Conservation (phyloP, 108 stramenopile species). For the Schizochytrium sp. region DNA sequence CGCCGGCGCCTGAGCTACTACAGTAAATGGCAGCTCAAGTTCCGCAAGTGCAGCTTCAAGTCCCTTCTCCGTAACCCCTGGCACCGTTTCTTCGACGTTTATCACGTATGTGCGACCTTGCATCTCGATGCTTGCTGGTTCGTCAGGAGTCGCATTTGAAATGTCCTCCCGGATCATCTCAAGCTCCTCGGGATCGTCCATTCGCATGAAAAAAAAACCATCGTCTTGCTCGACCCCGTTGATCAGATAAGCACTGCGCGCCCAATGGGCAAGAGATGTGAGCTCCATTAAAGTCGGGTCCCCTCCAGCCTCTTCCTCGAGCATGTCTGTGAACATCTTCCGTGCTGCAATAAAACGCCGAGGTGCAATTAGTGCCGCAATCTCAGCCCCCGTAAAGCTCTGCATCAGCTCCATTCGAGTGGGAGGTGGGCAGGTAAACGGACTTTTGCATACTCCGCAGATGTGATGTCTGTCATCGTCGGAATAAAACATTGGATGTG, state of each 20-base stretch:
- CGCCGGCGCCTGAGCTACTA: background rate
- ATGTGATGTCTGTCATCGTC: slow-evolving; percentile 64
- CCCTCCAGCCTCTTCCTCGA: background rate
- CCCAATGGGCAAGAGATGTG: slow-evolving; percentile 58
- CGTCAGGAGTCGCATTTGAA: background rate
- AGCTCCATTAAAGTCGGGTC: background rate
- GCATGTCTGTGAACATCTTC: slow-evolving; percentile 34
- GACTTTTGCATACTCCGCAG: slow-evolving; percentile 61
- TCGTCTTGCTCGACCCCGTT: slow-evolving; percentile 62
- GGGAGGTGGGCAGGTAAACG: slow-evolving; percentile 63
- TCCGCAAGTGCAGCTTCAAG: background rate
- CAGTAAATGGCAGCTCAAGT: background rate
- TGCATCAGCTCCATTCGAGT: slow-evolving; percentile 66
- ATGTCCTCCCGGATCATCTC: background rate
- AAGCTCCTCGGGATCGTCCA: background rate
- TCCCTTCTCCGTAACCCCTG: background rate
- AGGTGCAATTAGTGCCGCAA: slow-evolving; percentile 41
- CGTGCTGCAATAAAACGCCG: slow-evolving; percentile 47
- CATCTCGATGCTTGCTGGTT: background rate
- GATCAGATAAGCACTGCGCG: slow-evolving; percentile 63
- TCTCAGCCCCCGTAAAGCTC: slow-evolving; percentile 65
- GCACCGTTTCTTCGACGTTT: background rate
- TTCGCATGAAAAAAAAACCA: background rate
- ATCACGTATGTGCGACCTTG: background rate
- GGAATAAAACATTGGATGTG: slow-evolving; percentile 63